Evolutionary conservation across 768 basidiomycete species (phyloP), one percentile per base, ranked within the genome.

Genomic region (Lactifluus pinguis): DNA sequence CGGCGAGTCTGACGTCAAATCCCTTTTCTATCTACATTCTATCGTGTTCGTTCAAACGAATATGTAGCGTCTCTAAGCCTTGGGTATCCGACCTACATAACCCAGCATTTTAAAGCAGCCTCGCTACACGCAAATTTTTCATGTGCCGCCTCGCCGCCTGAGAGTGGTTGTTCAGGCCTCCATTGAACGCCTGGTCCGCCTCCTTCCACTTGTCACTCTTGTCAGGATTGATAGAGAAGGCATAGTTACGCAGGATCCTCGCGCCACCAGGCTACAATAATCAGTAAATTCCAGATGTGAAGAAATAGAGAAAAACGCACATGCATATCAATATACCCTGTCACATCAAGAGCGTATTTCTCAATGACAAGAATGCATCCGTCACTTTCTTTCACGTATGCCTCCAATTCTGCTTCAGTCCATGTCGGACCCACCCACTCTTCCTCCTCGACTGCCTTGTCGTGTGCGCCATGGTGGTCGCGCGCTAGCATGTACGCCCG

Each of bases 131-230:
- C 39, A 84, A 66, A 49, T 79, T 74, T n/a, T 66, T 64, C 77
- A 85, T 76, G 48, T 76, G 72, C 65, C 72, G 73, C 63, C 71
- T 75, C 13, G 84, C 83, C 4, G 79, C 78, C n/a, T 79, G 75
- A 14, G 84, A 83, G 66, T 89, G 87, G 57, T 82, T 83, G 68
- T 89, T 92, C 66, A 87, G 72, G 14, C 86, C 87, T 14, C 87
- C 86, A 57, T 79, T 76, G 73, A 87, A 89, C 0, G 86, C 84
- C 77, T 80, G 80, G 6, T 78, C 78, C 0, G 84, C 83, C 50
- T 84, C 77, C 59, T 70, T 72, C 71, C 74, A 70, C 3, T 59
- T 44, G n/a, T 52, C 21, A 10, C 21, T 55, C 38, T 29, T 52
- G 13, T 49, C 57, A n/a, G 50, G 55, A 32, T 59, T 56, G 11